phyloP scores from a whole-genome alignment of 805 yeast species.

The Diddensiella transvaalensis region DNA sequence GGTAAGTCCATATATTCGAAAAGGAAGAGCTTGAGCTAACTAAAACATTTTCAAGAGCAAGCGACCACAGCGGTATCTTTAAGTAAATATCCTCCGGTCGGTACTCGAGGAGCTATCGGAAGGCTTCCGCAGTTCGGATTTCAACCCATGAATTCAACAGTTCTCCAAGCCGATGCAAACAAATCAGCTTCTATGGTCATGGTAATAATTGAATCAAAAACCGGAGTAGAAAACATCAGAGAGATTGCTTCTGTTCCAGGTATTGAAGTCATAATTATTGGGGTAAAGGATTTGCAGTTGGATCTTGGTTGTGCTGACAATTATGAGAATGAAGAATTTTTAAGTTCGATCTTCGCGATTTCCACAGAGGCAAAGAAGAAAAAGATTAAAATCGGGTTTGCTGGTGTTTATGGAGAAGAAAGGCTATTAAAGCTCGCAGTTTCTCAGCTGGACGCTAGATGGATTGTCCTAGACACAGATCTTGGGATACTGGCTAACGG shows the following conservation, averaged over 20 bases:
- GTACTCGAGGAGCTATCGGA: not conserved
- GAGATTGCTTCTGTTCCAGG: not conserved
- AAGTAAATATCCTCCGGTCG: not conserved
- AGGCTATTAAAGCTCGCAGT: not conserved
- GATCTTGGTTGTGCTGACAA: not conserved
- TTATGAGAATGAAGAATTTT: not conserved
- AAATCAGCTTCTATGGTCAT: not conserved
- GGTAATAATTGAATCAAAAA: not conserved
- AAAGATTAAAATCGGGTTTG: not conserved
- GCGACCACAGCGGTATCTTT: not conserved
- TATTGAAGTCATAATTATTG: not conserved
- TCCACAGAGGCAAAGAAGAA: not conserved
- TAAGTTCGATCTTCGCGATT: not conserved
- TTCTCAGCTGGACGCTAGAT: not conserved
- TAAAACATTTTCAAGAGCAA: not conserved
- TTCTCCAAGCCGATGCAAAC: not conserved
- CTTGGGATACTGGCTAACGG: not conserved
- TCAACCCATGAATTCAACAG: not conserved
- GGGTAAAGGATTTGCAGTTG: not conserved
- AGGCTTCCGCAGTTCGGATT: not conserved
- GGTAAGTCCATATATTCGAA: not conserved
- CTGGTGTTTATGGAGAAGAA: not conserved
- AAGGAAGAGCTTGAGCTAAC: too few species aligned
- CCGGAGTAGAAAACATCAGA: not conserved
- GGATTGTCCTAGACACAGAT: not conserved